Conservation (phyloP, 1,139 yeast species). For the Debaryomyces udenii region DNA sequence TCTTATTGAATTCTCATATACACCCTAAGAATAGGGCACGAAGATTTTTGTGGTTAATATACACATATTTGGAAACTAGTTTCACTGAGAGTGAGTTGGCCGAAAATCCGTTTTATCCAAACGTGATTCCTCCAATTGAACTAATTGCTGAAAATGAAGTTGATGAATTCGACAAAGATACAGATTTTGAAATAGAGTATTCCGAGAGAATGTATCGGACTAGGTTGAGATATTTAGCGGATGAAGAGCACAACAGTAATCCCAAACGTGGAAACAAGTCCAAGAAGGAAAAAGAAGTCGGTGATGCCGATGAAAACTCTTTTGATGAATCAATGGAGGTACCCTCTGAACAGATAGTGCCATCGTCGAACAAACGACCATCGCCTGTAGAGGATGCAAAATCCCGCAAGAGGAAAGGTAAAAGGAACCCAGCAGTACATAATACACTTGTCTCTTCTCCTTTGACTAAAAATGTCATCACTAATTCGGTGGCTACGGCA, state of each 20-base stretch:
- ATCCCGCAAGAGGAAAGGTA: slow-evolving; percentile 14
- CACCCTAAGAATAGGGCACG: slow-evolving; percentile 67
- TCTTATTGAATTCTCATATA: slow-evolving; percentile 57
- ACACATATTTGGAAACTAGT: slow-evolving; percentile 76
- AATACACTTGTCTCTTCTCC: slow-evolving; percentile 21
- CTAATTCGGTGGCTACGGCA: slow-evolving; percentile 5
- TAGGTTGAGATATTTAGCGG: slow-evolving; percentile 59
- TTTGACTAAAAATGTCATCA: slow-evolving; percentile 19
- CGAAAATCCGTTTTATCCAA: slow-evolving; percentile 66
- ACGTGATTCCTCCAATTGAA: slow-evolving; percentile 52
- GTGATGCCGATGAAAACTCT: slow-evolving; percentile 19
- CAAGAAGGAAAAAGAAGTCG: slow-evolving; percentile 28
- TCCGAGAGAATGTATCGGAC: slow-evolving; percentile 70
- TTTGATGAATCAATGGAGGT: slow-evolving; percentile 10
- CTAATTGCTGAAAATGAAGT: slow-evolving; percentile 42
- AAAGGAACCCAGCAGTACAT: slow-evolving; percentile 13
- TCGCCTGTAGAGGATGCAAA: slow-evolving; percentile 13
- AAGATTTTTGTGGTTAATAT: slow-evolving; percentile 81
- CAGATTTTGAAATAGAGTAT: slow-evolving; percentile 69
- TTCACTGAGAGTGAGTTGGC: slow-evolving; percentile 55
- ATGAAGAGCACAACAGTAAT: slow-evolving; percentile 41
- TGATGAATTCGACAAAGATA: slow-evolving; percentile 62
- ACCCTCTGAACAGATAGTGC: slow-evolving; percentile 9
- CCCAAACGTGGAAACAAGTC: slow-evolving; percentile 40
- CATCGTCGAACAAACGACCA: slow-evolving; percentile 14